phyloP scores from a whole-genome alignment of 192 early-diverging fungal genomes.

The Podila epigama region DNA sequence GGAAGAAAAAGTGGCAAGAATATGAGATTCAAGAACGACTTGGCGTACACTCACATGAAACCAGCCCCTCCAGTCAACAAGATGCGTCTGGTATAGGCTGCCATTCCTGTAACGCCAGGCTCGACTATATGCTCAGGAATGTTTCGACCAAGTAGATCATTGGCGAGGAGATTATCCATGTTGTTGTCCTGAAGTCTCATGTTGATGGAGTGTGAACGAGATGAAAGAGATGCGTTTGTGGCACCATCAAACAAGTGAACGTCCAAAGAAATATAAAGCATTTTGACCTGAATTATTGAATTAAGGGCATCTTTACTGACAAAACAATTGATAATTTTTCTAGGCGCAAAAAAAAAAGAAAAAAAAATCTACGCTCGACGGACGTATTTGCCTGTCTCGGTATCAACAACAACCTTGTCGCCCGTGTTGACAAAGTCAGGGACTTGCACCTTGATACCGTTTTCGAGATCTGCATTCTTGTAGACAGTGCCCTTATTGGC shows the following conservation, averaged over 20 bases:
- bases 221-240: too few relatives aligned
- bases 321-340: too few relatives aligned
- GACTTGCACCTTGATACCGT: slow-evolving; percentile 72
- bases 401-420: slow-evolving; percentile 77
- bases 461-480: slow-evolving; percentile 69
- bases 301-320: too few relatives aligned
- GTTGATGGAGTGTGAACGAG: too few relatives aligned
- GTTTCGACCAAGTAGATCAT: slow-evolving; percentile 21
- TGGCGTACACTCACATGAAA: slow-evolving; percentile 69
- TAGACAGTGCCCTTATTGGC: slow-evolving; percentile 75
- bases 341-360: too few relatives aligned
- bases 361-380: slow-evolving; percentile 54
- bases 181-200: too few relatives aligned
- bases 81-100: slow-evolving; percentile 40
- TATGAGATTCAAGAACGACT: neutral
- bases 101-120: neutral
- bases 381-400: slow-evolving; percentile 68
- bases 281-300: too few relatives aligned
- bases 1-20: neutral
- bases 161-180: neutral
- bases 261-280: too few relatives aligned
- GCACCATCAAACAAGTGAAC: too few relatives aligned
- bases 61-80: slow-evolving; percentile 86
- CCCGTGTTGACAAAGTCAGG: slow-evolving; percentile 85
- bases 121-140: neutral